Evolutionary conservation across 768 basidiomycete genomes (phyloP).

Genomic region (Serendipita sp.): DNA sequence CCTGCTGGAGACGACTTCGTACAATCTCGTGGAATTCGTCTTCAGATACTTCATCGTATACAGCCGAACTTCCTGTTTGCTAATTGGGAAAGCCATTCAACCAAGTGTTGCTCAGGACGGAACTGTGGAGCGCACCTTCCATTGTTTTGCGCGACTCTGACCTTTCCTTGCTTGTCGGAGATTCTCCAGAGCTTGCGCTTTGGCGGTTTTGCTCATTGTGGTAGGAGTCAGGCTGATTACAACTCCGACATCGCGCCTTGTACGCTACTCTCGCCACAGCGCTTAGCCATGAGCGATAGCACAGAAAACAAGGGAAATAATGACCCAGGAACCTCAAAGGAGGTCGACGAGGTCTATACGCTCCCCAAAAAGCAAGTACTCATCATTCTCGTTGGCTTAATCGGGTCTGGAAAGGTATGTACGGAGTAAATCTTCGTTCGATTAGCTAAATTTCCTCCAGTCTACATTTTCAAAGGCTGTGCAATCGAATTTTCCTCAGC

Average conservation of each 20-base stretch:
- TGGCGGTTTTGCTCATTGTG: neutral
- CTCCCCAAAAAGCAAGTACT: slow-evolving; percentile 29
- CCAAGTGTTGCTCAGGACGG: neutral
- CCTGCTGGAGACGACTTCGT: slow-evolving; percentile 57
- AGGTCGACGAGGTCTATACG: neutral
- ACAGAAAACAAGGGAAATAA: neutral
- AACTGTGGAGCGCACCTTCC: neutral
- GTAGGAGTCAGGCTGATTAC: neutral
- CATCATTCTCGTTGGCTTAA: slow-evolving; percentile 55
- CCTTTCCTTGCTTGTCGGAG: neutral
- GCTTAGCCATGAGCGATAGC: neutral
- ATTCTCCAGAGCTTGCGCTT: neutral
- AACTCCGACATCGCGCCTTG: neutral
- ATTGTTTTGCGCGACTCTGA: slow-evolving; percentile 5
- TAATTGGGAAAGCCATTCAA: neutral
- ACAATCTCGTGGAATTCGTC: slow-evolving; percentile 82
- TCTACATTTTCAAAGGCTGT: slow-evolving; percentile 63
- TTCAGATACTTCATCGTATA: slow-evolving; percentile 85
- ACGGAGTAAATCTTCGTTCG: neutral
- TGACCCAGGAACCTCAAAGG: neutral
- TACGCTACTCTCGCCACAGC: neutral
- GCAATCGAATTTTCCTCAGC: slow-evolving; percentile 35
- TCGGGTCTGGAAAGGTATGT: slow-evolving; percentile 58
- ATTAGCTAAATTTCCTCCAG: slow-evolving; percentile 16
- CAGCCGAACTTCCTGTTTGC: slow-evolving; percentile 36